These are phyloP conservation scores for Paraphoma chrysanthemicola DNA, from an alignment of 2,329 filamentous ascomycete genomes.

Conservation along the genomic window DNA sequence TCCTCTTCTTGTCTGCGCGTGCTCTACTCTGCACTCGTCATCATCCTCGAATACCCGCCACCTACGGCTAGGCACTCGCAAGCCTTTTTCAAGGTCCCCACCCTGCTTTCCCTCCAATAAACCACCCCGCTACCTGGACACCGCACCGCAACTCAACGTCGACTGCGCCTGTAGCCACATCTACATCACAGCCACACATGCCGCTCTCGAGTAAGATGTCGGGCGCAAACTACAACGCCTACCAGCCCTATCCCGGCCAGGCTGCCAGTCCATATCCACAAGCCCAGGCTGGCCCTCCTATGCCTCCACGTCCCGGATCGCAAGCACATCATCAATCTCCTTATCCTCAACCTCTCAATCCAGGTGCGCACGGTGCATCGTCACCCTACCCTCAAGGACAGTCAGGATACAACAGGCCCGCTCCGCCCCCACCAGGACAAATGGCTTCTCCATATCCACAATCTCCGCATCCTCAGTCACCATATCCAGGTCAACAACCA, in stretches of 20 bases:
- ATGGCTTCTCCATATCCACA: slow-evolving; percentile 36
- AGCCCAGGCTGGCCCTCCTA: slow-evolving; percentile 26
- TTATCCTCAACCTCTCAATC: slow-evolving; percentile 48
- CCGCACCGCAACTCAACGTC: slow-evolving; percentile 4
- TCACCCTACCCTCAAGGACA: slow-evolving; percentile 47
- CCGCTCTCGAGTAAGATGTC: slow-evolving; percentile 39
- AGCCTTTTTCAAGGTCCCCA: slow-evolving; percentile 19
- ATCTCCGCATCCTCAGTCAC: slow-evolving; percentile 23
- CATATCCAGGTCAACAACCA: slow-evolving; percentile 26
- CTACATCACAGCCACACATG: slow-evolving; percentile 29
- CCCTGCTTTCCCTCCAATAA: slow-evolving; percentile 37
- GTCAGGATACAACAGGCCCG: slow-evolving; percentile 42
- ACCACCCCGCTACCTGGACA: slow-evolving; percentile 14
- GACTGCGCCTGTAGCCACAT: slow-evolving; percentile 12
- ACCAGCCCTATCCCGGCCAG: slow-evolving; percentile 36
- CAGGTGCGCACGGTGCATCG: slow-evolving; percentile 46
- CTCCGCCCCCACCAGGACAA: slow-evolving; percentile 40
- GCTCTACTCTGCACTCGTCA: slow-evolving; percentile 38
- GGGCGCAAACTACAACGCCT: slow-evolving; percentile 32
- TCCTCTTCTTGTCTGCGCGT: slow-evolving; percentile 25
- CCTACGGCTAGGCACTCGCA: slow-evolving; percentile 25
- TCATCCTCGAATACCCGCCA: slow-evolving; percentile 32
- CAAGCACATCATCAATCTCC: slow-evolving; percentile 51
- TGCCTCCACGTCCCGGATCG: slow-evolving; percentile 46
- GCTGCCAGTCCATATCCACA: slow-evolving; percentile 34